A percentile compares a stretch with the other conserved stretches of the same genome.
phyloP scores from a whole-genome alignment of 2,329 filamentous ascomycete species.

The Pseudohalonectria lignicola region DNA sequence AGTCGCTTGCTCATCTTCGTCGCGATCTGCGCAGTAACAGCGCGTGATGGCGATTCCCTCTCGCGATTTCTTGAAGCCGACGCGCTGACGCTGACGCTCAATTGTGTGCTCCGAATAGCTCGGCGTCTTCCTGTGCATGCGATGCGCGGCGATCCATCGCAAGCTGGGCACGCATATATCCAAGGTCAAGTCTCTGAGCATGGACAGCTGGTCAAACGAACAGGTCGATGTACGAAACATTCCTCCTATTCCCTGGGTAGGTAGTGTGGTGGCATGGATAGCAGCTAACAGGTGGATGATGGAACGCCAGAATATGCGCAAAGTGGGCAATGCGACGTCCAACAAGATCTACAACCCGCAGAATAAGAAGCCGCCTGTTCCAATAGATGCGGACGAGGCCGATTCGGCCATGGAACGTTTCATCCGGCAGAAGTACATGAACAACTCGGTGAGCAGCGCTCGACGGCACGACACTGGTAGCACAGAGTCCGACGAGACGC shows the following conservation, averaged over 20 bases:
- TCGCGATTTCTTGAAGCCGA: too few relatives aligned
- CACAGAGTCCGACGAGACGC: slow-evolving; percentile 44
- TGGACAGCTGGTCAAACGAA: slow-evolving; percentile 94
- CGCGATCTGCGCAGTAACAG: too few relatives aligned
- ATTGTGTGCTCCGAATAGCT: too few relatives aligned
- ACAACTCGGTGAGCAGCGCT: slow-evolving; percentile 22
- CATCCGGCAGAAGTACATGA: slow-evolving; percentile 88
- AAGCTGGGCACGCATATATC: slow-evolving; percentile 97
- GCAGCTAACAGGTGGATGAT: too few relatives aligned
- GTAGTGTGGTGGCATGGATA: too few relatives aligned
- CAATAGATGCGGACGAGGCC: slow-evolving; percentile 82
- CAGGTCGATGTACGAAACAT: slow-evolving; percentile 87
- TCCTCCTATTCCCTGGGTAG: too few relatives aligned
- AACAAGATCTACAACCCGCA: slow-evolving; percentile 87
- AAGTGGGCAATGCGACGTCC: slow-evolving; percentile 72
- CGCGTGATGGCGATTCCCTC: too few relatives aligned
- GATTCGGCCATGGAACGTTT: slow-evolving; percentile 93
- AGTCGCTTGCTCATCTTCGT: too few relatives aligned
- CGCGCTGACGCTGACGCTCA: too few relatives aligned
- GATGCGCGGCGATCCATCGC: slow-evolving; percentile 88
- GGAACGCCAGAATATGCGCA: slow-evolving; percentile 96
- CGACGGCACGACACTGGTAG: slow-evolving; percentile 30
- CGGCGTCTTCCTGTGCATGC: slow-evolving; percentile 95
- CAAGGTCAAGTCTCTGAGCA: slow-evolving; percentile 96
- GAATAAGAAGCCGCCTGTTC: slow-evolving; percentile 71